Percentiles rank a stretch among this genome's conserved stretches.
Evolutionary conservation across 306 rosid species (phyloP).

Genomic region (Abrus precatorius): DNA sequence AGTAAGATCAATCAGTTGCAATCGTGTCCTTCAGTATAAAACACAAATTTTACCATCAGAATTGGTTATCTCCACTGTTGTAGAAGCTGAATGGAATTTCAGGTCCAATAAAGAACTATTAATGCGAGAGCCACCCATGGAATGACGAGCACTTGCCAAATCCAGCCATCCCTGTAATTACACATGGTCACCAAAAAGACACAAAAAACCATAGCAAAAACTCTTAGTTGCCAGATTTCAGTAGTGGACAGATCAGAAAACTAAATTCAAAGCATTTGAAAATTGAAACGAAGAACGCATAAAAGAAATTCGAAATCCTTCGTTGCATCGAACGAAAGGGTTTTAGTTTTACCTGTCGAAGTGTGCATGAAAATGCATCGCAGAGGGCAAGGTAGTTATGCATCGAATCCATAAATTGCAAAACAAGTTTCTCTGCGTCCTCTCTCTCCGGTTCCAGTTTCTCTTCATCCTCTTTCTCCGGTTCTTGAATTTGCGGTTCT

Average conservation of each 20-base stretch:
- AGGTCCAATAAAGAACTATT: slow-evolving; percentile 76
- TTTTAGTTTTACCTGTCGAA: slow-evolving; percentile 67
- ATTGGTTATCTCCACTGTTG: slow-evolving; percentile 64
- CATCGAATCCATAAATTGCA: slow-evolving; percentile 78
- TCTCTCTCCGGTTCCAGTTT: not conserved
- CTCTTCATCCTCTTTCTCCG: slow-evolving; percentile 40
- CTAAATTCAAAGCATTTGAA: not conserved
- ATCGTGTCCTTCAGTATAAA: not conserved
- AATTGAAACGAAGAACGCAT: not conserved
- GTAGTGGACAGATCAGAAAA: not conserved
- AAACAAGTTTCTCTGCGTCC: slow-evolving; percentile 53
- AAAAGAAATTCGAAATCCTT: no score
- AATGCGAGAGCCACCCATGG: slow-evolving; percentile 89
- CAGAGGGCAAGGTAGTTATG: slow-evolving; percentile 65
- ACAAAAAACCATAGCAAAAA: not conserved
- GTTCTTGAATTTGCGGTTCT: slow-evolving; percentile 36
- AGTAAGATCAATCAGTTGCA: slow-evolving; percentile 33
- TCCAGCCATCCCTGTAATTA: slow-evolving; percentile 87
- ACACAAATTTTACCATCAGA: slow-evolving; percentile 55
- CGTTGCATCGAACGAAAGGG: not conserved
- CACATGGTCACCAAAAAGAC: slow-evolving; percentile 21
- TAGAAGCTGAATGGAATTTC: slow-evolving; percentile 74
- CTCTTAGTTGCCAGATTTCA: slow-evolving; percentile 4
- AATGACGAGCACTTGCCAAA: slow-evolving; percentile 84
- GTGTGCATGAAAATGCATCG: slow-evolving; percentile 70